A percentile compares a stretch with the other conserved stretches of the same genome.
These are phyloP conservation scores for Cladosporium sp. DNA, from an alignment of 2,329 filamentous ascomycete species.

Conservation along the genomic window DNA sequence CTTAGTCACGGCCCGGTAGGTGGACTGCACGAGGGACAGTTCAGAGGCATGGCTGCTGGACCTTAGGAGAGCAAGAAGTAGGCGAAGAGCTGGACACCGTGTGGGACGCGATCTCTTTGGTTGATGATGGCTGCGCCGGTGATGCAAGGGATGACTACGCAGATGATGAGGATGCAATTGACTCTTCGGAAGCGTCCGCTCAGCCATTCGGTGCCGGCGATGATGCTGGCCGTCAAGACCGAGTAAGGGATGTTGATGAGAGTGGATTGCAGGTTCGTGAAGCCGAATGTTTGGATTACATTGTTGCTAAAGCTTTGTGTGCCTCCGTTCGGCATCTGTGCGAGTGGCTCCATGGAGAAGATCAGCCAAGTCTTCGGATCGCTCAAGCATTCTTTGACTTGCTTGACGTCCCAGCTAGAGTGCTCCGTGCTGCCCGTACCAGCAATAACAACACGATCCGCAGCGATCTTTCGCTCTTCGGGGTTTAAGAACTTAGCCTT, in stretches of 20 bases:
- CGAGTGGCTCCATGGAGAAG: conserved; percentile 16
- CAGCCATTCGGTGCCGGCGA: conserved; percentile 13
- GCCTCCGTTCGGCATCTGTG: conserved; percentile 18
- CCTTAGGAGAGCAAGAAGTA: conserved; percentile 54
- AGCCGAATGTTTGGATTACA: conserved; percentile 17
- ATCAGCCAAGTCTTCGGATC: conserved; percentile 18
- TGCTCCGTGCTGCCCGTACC: conserved; percentile 15
- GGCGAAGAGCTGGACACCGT: conserved; percentile 46
- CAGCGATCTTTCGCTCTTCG: conserved; percentile 14
- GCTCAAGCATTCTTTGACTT: conserved; percentile 14
- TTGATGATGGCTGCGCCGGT: conserved; percentile 36
- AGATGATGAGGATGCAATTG: conserved; percentile 47
- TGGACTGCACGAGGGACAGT: conserved; percentile 49
- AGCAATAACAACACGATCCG: conserved; percentile 11
- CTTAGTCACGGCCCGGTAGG: conserved; percentile 40
- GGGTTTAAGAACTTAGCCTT: conserved; percentile 12
- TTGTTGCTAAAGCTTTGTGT: conserved; percentile 18
- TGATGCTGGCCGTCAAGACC: conserved; percentile 15
- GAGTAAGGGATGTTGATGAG: conserved; percentile 16
- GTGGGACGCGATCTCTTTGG: conserved; percentile 25
- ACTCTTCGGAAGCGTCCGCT: conserved; percentile 35
- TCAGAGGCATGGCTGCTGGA: conserved; percentile 49
- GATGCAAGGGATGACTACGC: conserved; percentile 35
- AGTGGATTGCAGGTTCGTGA: conserved; percentile 16
- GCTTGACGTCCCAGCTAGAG: conserved; percentile 11